Evolutionary conservation across 2,329 filamentous ascomycete species (phyloP), one percentile per base, ranked within the genome.

Genomic region (Akanthomyces dipterigenus): DNA sequence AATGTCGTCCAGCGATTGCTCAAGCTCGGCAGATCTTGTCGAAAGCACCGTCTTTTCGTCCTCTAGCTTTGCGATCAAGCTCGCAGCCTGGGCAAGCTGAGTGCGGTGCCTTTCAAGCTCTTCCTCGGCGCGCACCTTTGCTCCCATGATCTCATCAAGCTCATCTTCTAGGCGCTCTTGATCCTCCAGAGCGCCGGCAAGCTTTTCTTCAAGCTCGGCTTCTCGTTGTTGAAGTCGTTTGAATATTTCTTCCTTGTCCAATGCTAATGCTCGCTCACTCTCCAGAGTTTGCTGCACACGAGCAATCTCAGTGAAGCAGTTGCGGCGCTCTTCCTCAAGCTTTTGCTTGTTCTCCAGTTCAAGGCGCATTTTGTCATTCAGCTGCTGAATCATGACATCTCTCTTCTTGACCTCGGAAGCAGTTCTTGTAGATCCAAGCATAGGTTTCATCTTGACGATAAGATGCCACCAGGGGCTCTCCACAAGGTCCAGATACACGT

Each of bases 171-270:
- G 82, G 59, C 88, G 88, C 71, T 98, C 93, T 72, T 98, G 93
- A 68, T 99, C 96, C 24, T 96, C 90, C 63, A 98, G 86, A 34
- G 93, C 93, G 43, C 90, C 93, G 42, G 91, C 85, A 31, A 99
- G 83, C 76, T 98, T 97, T 70, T 99, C 96, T 57, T 88, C 90
- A 4, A 99, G 82, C 71, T 99, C 93, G 12, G 87, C 83, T 75
- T 99, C 95, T n/a, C 95, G 89, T 58, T 88, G 79, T 71, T 97
- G 95, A 24, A 99, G 80, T n/a, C 96, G 86, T 71, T 93, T 96
- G 80, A 98, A 99, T 63, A 99, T 99, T 70, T 99, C 95, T 71
- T 99, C 96, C 72, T 99, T 99, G 75, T 99, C 95, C 5, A 99
- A 79, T 1, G 95, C 95, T 46, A 99, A 81, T n/a, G 93, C 91